Evolutionary conservation across 192 early-diverging fungal genomes (phyloP), one percentile per base, ranked within the genome.

Genomic region (Backusella australiensis): DNA sequence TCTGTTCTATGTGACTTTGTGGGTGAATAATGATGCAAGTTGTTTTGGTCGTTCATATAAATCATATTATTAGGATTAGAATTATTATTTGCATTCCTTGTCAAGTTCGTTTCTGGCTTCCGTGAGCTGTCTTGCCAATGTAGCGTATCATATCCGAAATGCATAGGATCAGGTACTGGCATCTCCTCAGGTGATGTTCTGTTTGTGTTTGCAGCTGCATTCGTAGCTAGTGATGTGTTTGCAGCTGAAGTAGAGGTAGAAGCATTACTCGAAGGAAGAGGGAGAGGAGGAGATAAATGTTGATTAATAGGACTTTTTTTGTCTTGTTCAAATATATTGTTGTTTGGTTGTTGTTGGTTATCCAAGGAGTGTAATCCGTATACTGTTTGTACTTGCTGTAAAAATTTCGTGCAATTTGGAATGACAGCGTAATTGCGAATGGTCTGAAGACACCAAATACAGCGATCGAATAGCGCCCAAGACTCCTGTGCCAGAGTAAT

Each of bases 401-500:
- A 65, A n/a, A 74, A 74, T 26, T 74, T 74, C 42, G 29, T 34
- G 1, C 52, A 39, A n/a, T 74, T 74, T 14, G 72, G 72, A 42
- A 74, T 74, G 19, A 65, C 56, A 12, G 72, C 56, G 19, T 74
- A 74, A 39, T 35, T 59, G 6, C 59, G 52, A n/a, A 74, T 74
- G 4, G 14, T 42, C 19, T 74, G 72, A 36, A 74, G 21, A 36
- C 52, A 65, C 72, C 52, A 65, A 21, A 74, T 56, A 39, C 21
- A 74, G 6, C 72, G 72, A 39, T 74, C 72, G 23, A 65, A 74
- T 41, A 74, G 19, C 17, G n/a, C 17, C 72, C 72, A 74, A 4
- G 52, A 35, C n/a, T 74, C 53, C n/a, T 74, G 72, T 19, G 52
- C 72, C 21, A 74, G 15, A 12, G 34, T 65, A 7, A 65, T 56